Base-by-base conservation (phyloP, 163 green algal species). In the Volvox carteri region DNA sequence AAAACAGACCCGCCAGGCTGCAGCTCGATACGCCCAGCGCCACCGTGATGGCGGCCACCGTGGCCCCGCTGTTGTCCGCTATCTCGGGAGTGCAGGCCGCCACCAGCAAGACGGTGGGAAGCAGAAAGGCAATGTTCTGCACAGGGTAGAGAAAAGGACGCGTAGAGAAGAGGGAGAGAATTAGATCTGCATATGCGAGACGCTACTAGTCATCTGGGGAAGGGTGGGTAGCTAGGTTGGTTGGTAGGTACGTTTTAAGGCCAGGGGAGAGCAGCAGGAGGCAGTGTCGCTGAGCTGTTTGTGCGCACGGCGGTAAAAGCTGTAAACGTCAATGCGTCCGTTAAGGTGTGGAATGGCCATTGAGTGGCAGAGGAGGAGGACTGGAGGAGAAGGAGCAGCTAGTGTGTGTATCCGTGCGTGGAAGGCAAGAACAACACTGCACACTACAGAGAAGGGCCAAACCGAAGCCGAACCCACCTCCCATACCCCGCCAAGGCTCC, bases 1-100 rank as follows among this genome's bases (percentile, higher is more conserved):
- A 98, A 92, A 98, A 98, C 60, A 98, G 93, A 0, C 96, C 96
- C n/a, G 95, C 95, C 76, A 98, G 91, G 44, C 90, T 96, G 89
- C 98, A 98, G 81, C 90, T 94, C 21, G 93, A 92, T 39, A 98
- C 86, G 0, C 97, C 96, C 67, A 98, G 87, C 2, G 94, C 94
- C 28, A 94, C 85, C 0, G 97, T 96, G 44, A 99, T 95, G 35
- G 96, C 86, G 5, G 75, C 94, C 76, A 95, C 87, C n/a, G 90
- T 90, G 42, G 90, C 76, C n/a, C 14, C 70, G 81, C n/a, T 95
- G 46, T 98, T 93, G 18, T 97, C 89, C 4, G 65, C 88, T 44
- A 95, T 83, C 11, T 68, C 91, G 30, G 90, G 50, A 0, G 85
- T 86, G 60, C 78, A 90, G 30, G 94, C 94, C 1, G 90, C 92